phyloP scores from a whole-genome alignment of 805 yeast genomes.

The Cyberlindnera xylosilytica region DNA sequence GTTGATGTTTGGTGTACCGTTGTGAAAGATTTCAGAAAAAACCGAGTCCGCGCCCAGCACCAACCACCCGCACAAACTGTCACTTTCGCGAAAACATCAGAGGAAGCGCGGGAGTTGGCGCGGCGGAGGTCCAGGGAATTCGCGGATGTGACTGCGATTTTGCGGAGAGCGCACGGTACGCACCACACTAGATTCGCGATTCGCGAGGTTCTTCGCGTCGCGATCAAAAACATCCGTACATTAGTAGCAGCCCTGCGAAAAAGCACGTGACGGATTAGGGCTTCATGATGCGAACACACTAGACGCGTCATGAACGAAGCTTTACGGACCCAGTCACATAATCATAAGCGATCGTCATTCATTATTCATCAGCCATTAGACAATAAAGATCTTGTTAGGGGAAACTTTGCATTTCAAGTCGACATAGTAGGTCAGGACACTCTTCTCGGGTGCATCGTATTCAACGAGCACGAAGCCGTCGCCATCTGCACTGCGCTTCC shows the following conservation, averaged over 20 bases:
- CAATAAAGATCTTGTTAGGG: not conserved
- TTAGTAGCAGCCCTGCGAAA: no score
- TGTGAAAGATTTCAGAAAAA: conserved; percentile 20
- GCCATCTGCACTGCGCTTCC: not conserved
- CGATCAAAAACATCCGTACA: not conserved
- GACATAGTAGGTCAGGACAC: conserved; percentile 11
- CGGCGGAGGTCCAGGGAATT: no score
- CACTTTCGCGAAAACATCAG: not conserved
- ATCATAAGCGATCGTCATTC: no score
- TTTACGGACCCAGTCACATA: no score
- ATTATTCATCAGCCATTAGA: not conserved
- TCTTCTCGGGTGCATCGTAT: not conserved
- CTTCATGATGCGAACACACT: not conserved
- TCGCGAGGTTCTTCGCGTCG: no score
- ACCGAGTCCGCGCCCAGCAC: conserved; percentile 5
- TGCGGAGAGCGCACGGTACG: not conserved
- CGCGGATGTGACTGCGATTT: not conserved
- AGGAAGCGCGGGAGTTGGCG: not conserved
- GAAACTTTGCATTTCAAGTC: conserved; percentile 3
- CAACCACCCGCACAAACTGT: not conserved
- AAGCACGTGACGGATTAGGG: not conserved
- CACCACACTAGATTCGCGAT: no score
- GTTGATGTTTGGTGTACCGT: not conserved
- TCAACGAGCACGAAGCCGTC: conserved; percentile 8
- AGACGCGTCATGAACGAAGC: no score